phyloP scores from a whole-genome alignment of 2,329 filamentous ascomycete species.

The Calonectria henricotiae region DNA sequence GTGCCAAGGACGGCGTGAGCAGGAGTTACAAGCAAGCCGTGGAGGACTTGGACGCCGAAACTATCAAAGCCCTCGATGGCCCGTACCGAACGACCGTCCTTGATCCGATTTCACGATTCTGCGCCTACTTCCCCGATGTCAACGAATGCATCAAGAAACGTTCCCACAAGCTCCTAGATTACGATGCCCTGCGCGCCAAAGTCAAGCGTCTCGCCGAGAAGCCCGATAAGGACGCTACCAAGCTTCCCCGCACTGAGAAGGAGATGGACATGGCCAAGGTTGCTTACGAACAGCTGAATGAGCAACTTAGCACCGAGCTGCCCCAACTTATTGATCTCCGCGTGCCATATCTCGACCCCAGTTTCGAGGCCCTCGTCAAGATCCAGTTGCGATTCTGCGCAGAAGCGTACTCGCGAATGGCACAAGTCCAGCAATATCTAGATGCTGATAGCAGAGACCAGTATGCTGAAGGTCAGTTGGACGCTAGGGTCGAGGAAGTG shows the following conservation, averaged over 20 bases:
- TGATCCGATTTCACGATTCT: slow-evolving; percentile 96
- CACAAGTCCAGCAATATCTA: slow-evolving; percentile 98
- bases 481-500: slow-evolving; percentile 93
- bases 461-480: slow-evolving; percentile 94
- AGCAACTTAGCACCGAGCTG: slow-evolving; percentile 92
- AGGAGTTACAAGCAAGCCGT: slow-evolving; percentile 99
- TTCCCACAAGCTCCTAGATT: slow-evolving; percentile 98
- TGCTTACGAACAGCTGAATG: slow-evolving; percentile 97
- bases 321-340: slow-evolving; percentile 97
- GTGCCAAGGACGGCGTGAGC: slow-evolving; percentile 94
- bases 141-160: slow-evolving; percentile 99
- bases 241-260: slow-evolving; percentile 95
- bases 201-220: slow-evolving; percentile 98
- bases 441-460: slow-evolving; percentile 96
- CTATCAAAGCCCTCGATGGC: slow-evolving; percentile 97
- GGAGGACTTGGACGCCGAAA: slow-evolving; percentile 97
- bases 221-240: slow-evolving; percentile 98
- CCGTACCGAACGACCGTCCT: slow-evolving; percentile 95
- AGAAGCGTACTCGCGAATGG: slow-evolving; percentile 97
- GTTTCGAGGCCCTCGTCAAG: slow-evolving; percentile 98
- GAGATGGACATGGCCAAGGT: slow-evolving; percentile 95
- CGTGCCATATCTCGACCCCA: slow-evolving; percentile 96
- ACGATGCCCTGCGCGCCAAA: slow-evolving; percentile 94
- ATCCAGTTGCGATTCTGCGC: slow-evolving; percentile 98
- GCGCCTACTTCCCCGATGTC: slow-evolving; percentile 98